Evolutionary conservation across 2,329 filamentous ascomycete species (phyloP), one percentile per base, ranked within the genome.

Genomic region (Alternaria ventricosa): DNA sequence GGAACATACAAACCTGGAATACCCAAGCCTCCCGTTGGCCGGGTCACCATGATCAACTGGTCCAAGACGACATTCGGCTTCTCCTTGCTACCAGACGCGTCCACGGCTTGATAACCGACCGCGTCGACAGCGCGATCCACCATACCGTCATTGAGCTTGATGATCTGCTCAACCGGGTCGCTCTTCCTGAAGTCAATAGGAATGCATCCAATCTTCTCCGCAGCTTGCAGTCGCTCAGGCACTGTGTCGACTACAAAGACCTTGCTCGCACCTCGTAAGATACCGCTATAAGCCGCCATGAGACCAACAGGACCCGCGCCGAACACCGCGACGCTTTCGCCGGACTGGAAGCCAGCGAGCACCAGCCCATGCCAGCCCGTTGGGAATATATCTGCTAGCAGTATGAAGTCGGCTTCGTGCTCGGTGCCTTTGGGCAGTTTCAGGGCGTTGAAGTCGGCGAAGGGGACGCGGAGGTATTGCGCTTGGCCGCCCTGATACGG

Each of bases 391-490:
- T 86, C 84, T 1, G 84, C 84, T 4, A 86, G 73, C 9, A 86
- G 67, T 8, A 81, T 86, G 66, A 88, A 90, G 68, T 90, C 88
- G 0, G 85, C 82, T 72, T 91, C 89, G 50, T 89, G 81, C 64
- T 89, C 87, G 15, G 81, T 88, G 1, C 88, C 88, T 7, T 84
- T 79, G 1, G 89, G 89, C 2, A 92, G 79, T 57, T 86, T 86
- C 30, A 91, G 76, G 6, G 86, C 87, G 63, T 91, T 91, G 79
- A 90, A 90, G 71, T 91, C 89, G 1, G 89, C 89, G 61, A 87
- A 90, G 0, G 89, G 89, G 2, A 91, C 86, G 4, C 88, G 83
- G 18, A 91, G 79, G 61, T 88, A 91, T 72, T 91, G 87, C 3
- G 88, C 89, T 72, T 90, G 87, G 13, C 86, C 86, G 60, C 84